Conservation (phyloP, 2,329 filamentous ascomycete genomes). For the Penicillium sp. region DNA sequence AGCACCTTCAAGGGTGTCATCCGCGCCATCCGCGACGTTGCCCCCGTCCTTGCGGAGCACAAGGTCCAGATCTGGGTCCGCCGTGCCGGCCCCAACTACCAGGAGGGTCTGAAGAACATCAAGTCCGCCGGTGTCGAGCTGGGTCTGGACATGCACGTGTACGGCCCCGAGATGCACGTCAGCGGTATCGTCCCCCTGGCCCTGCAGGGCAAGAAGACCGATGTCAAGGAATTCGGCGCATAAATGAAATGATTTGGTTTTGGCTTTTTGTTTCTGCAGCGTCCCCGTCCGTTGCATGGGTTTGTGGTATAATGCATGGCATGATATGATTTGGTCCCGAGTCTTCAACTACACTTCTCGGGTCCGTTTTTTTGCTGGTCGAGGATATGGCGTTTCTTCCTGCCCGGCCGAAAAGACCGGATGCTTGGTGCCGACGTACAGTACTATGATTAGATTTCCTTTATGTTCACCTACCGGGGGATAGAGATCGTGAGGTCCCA, state of each 20-base stretch:
- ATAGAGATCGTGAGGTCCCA: conserved; percentile 26
- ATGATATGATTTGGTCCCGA: conserved; percentile 32
- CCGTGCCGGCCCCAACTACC: conserved; percentile 93
- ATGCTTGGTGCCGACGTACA: conserved; percentile 27
- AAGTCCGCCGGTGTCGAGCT: conserved; percentile 94
- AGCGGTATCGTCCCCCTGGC: conserved; percentile 94
- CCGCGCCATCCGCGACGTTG: conserved; percentile 86
- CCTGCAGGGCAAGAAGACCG: conserved; percentile 62
- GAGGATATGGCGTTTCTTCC: conserved; percentile 32
- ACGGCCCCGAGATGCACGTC: conserved; percentile 79
- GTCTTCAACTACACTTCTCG: not conserved
- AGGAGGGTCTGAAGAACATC: conserved; percentile 99
- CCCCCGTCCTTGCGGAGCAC: conserved; percentile 85
- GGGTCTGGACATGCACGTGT: conserved; percentile 90
- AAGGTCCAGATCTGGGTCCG: conserved; percentile 97
- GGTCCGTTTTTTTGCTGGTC: conserved; percentile 27
- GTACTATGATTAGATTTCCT: conserved; percentile 28
- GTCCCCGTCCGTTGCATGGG: conserved; percentile 27
- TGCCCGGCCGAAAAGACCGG: conserved; percentile 26
- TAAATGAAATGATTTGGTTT: conserved; percentile 28
- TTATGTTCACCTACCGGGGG: conserved; percentile 26
- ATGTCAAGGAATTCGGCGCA: conserved; percentile 59
- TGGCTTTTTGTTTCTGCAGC: conserved; percentile 26
- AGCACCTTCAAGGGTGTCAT: conserved; percentile 99
- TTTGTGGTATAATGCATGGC: conserved; percentile 41